These are phyloP conservation scores for Saccharomyces pastorianus DNA, from an alignment of 1,139 yeast species.

Conservation along the genomic window DNA sequence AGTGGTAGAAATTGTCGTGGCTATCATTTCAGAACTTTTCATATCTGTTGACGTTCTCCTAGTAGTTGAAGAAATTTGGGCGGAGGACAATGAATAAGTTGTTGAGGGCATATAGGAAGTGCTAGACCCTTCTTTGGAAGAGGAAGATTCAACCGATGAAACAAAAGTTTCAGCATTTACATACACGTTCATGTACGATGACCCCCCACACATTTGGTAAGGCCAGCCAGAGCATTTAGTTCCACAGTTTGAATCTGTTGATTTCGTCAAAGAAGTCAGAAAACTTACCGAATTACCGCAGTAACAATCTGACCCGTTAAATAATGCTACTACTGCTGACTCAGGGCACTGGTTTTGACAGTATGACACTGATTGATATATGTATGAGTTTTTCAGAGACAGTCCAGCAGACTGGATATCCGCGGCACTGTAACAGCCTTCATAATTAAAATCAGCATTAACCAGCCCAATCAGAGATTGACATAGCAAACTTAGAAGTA, in stretches of 20 bases:
- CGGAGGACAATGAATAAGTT: constrained; percentile 1
- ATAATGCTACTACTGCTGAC: constrained; percentile 45
- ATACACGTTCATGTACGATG: constrained; percentile 43
- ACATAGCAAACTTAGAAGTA: not conserved
- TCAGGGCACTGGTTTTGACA: constrained; percentile 44
- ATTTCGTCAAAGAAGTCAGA: constrained; percentile 33
- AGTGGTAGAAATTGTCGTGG: constrained; percentile 1
- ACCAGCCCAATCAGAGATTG: constrained; percentile 1
- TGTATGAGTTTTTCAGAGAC: constrained; percentile 33
- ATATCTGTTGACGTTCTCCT: not conserved
- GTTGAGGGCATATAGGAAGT: constrained; percentile 4
- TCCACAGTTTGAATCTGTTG: constrained; percentile 39
- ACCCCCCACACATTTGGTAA: constrained; percentile 55
- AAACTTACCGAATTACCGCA: constrained; percentile 42
- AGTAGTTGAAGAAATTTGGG: not conserved
- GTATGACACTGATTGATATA: constrained; percentile 43
- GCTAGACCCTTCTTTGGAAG: constrained; percentile 34
- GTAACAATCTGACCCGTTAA: constrained; percentile 48
- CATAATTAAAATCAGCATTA: constrained; percentile 6
- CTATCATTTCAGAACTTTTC: not conserved
- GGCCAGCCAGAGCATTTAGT: constrained; percentile 50
- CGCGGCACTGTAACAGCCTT: constrained; percentile 19
- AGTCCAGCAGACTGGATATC: constrained; percentile 9
- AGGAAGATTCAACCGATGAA: not conserved
- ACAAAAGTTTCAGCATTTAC: constrained; percentile 34